Percentiles rank a stretch among this genome's conserved stretches.
These are phyloP conservation scores for Castanospermum australe DNA, from an alignment of 306 rosid species.

Conservation along the genomic window DNA sequence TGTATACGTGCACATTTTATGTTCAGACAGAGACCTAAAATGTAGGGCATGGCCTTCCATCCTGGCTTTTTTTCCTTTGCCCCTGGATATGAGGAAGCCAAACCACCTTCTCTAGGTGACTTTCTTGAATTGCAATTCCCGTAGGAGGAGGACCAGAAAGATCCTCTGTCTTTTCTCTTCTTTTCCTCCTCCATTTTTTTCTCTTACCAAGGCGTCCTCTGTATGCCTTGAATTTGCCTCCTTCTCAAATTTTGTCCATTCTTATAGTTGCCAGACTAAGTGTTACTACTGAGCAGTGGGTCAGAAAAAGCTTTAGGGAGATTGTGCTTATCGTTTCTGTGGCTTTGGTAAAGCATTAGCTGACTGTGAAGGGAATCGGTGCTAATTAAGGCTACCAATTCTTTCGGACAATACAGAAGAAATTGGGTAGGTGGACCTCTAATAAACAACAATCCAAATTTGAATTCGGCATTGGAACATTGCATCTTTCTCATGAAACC, in stretches of 20 bases:
- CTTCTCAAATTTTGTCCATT: not conserved
- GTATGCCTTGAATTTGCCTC: not conserved
- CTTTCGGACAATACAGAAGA: no score
- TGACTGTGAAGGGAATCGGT: not conserved
- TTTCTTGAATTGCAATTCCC: not conserved
- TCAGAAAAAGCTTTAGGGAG: not conserved
- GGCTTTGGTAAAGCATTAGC: not conserved
- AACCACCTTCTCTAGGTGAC: not conserved
- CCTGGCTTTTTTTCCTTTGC: not conserved
- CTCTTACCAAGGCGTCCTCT: no score
- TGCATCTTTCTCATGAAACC: no score
- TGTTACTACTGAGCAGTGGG: not conserved
- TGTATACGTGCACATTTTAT: not conserved
- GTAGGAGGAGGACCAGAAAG: not conserved
- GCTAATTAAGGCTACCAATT: not conserved
- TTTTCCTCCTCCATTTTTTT: not conserved
- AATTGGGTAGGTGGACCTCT: no score
- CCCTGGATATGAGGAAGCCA: not conserved
- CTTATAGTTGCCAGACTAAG: not conserved
- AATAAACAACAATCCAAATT: no score
- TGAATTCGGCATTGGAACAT: no score
- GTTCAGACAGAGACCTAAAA: conserved; percentile 18
- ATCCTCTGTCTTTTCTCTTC: not conserved
- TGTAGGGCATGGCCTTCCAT: conserved; percentile 39
- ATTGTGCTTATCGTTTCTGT: no score